Evolutionary conservation across 345 rosid species (phyloP), one percentile per base, ranked within the genome.

Genomic region (Salix udensis): DNA sequence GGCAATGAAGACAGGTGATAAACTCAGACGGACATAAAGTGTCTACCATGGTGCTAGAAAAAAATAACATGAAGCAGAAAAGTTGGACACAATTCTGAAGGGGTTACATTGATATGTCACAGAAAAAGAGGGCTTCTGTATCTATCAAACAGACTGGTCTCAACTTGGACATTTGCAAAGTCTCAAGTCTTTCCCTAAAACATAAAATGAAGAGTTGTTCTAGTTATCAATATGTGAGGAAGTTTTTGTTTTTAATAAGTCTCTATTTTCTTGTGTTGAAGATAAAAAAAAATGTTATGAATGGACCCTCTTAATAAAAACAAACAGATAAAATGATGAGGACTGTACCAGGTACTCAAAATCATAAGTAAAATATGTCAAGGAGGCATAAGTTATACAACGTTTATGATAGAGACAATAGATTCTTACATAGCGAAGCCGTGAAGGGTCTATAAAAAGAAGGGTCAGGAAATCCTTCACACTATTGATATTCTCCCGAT

Each of bases 381-480:
- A 28, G 31, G 61, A 50, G 42, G 36, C 34, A 68, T 23, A 30
- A 24, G 68, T 26, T 13, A 26, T 34, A 24, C 44, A 62, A 37
- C 48, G n/a, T 42, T 26, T 52, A 71, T 19, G 7, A 71, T 62
- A 67, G 62, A 62, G 64, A 77, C 67, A 58, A 58, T 65, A 70
- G 74, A 73, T 60, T 76, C 89, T 82, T 83, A 93, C 98, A 74
- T 88, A 85, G 74, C 97, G 90, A 62, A 96, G 97, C 79, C 90
- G 91, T 80, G 88, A 31, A 81, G 98, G 87, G 80, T 92, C 88
- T 46, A 92, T 30, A 72, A 77, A 86, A 60, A 91, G 89, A 73
- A 87, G 83, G 52, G 88, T 93, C 82, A 96, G 83, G 78, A 93
- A 96, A 78, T 92, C 99, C 87, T 92, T 91, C 74, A 93, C 96